Evolutionary conservation across 345 rosid species (phyloP).

Genomic region (Eucalyptus viminalis): DNA sequence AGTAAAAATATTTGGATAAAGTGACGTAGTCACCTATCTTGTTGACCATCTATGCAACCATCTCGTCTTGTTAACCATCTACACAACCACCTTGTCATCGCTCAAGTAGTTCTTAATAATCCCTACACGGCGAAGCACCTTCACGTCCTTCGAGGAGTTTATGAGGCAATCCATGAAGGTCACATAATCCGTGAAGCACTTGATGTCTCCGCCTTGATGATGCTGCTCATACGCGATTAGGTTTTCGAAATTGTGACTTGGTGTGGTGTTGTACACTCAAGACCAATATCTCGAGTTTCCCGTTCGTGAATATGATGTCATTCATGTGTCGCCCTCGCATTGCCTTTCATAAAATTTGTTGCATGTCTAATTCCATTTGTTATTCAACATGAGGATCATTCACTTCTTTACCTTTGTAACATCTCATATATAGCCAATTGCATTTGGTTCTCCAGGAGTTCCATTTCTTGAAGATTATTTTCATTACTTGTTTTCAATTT

Average conservation of each 20-base stretch:
- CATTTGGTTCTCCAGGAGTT: background rate
- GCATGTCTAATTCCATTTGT: background rate
- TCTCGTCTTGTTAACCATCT: too few species aligned
- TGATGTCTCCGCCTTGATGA: accelerated
- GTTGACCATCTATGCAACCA: accelerated
- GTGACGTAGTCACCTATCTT: too few species aligned
- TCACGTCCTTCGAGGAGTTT: accelerated
- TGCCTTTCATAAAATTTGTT: background rate
- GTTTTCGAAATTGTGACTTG: too few species aligned
- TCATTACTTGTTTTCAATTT: background rate
- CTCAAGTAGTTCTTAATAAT: too few species aligned
- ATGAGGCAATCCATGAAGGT: too few species aligned
- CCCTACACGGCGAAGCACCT: accelerated
- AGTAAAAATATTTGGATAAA: too few species aligned
- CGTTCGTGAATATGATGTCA: too few species aligned
- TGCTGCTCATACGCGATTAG: accelerated
- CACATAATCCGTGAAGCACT: too few species aligned
- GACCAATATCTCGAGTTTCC: too few species aligned
- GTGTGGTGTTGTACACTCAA: too few species aligned
- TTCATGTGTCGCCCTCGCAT: too few species aligned
- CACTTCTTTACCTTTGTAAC: background rate
- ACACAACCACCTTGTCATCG: accelerated
- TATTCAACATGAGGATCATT: background rate
- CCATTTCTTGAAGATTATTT: background rate
- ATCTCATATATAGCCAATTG: background rate